phyloP scores from a whole-genome alignment of 139 green algal species.

The Parachlorella kessleri region DNA sequence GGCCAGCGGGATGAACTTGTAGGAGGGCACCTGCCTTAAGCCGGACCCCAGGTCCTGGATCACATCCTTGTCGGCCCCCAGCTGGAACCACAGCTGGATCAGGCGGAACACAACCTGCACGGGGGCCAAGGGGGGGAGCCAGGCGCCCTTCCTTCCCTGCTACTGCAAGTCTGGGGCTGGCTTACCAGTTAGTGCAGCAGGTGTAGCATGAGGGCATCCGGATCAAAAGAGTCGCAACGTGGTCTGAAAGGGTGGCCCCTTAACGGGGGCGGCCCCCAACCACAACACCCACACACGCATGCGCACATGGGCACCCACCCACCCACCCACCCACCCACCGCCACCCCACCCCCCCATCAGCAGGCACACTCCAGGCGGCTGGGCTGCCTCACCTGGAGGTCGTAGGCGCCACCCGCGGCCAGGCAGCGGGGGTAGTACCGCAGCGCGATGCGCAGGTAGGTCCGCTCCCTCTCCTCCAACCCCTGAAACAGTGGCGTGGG shows the following conservation, averaged over 20 bases:
- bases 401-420: slow-evolving; percentile 54
- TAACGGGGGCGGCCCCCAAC: too few species aligned
- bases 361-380: slow-evolving; percentile 10
- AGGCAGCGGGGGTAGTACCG: slow-evolving; percentile 67
- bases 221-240: too few species aligned
- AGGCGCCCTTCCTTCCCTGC: too few species aligned
- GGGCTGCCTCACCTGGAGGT: slow-evolving; percentile 52
- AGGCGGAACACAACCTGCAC: slow-evolving; percentile 68
- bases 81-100: slow-evolving; percentile 76
- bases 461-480: slow-evolving; percentile 47
- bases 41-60: slow-evolving; percentile 39
- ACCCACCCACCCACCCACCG: too few species aligned
- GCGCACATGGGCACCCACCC: too few species aligned
- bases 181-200: too few species aligned
- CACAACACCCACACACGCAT: too few species aligned
- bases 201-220: too few species aligned
- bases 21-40: slow-evolving; percentile 64
- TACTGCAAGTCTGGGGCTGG: too few species aligned
- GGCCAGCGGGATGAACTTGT: slow-evolving; percentile 91
- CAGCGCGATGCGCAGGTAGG: slow-evolving; percentile 58
- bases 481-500: slow-evolving; percentile 12
- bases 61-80: slow-evolving; percentile 26
- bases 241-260: too few species aligned
- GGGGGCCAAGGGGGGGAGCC: too few species aligned
- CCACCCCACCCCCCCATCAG: too few species aligned